phyloP scores from a whole-genome alignment of 2,329 filamentous ascomycete genomes.

The Pseudogymnoascus sp. region DNA sequence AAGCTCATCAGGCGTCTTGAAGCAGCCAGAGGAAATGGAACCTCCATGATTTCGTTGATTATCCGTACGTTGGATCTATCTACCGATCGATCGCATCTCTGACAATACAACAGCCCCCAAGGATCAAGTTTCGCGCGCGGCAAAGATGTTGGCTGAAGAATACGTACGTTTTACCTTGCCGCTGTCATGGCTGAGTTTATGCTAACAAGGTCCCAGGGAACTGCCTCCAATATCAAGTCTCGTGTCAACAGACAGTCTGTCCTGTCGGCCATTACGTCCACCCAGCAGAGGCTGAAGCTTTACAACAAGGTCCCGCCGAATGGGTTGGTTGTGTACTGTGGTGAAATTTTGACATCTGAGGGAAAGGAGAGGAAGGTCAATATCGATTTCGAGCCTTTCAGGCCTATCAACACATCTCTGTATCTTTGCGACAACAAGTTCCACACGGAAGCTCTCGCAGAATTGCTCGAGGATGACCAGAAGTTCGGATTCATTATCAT shows the following conservation, averaged over 20 bases:
- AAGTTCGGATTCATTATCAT: conserved; percentile 99
- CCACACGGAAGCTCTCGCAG: conserved; percentile 93
- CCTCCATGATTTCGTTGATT: conserved; percentile 98
- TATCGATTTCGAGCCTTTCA: conserved; percentile 99
- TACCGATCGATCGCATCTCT: conserved; percentile 24
- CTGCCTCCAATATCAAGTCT: conserved; percentile 98
- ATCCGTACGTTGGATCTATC: conserved; percentile 60
- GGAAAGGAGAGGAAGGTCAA: conserved; percentile 99
- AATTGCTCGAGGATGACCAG: conserved; percentile 96
- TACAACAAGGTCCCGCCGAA: conserved; percentile 99
- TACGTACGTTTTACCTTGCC: conserved; percentile 55
- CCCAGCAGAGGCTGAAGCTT: conserved; percentile 96
- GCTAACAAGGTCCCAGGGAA: conserved; percentile 56
- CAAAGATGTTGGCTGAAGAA: conserved; percentile 99
- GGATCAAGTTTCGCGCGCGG: conserved; percentile 90
- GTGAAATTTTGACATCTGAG: conserved; percentile 98
- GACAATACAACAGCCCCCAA: conserved; percentile 65
- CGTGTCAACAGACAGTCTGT: conserved; percentile 98
- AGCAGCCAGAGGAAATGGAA: conserved; percentile 94
- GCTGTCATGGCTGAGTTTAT: neutral
- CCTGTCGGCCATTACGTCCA: conserved; percentile 95
- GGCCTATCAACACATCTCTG: conserved; percentile 98
- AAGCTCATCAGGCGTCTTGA: conserved; percentile 99
- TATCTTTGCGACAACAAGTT: conserved; percentile 99
- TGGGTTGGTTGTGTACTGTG: conserved; percentile 96